phyloP scores from a whole-genome alignment of 106 monocot genomes.

The Allium fistulosum region DNA sequence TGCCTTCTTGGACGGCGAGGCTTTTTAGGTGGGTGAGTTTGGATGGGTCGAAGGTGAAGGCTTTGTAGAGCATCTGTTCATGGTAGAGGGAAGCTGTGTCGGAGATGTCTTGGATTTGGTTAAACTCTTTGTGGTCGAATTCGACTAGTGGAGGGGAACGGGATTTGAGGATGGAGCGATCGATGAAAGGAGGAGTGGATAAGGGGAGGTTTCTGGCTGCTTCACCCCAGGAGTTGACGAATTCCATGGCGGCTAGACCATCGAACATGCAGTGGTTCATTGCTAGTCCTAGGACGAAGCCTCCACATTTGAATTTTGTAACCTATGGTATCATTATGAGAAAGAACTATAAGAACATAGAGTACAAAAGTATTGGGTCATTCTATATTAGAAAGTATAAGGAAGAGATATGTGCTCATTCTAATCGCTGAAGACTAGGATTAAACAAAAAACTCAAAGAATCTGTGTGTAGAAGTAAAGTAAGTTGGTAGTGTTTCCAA shows the following conservation, averaged over 20 bases:
- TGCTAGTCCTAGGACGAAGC: slow-evolving; percentile 61
- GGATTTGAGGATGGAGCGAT: slow-evolving; percentile 41
- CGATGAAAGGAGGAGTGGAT: slow-evolving; percentile 44
- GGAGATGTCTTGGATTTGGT: slow-evolving; percentile 49
- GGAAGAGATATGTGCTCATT: too few relatives aligned
- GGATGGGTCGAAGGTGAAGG: slow-evolving; percentile 53
- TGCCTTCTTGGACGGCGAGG: slow-evolving; percentile 21
- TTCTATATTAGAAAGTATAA: too few relatives aligned
- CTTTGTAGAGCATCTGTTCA: slow-evolving; percentile 48
- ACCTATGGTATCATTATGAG: slow-evolving; percentile 26
- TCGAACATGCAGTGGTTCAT: slow-evolving; percentile 98
- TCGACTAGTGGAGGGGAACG: slow-evolving; percentile 37
- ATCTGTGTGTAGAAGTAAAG: too few relatives aligned
- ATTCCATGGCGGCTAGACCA: slow-evolving; percentile 76
- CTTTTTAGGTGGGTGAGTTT: slow-evolving; percentile 31
- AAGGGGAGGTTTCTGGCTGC: slow-evolving; percentile 49
- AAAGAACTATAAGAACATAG: too few relatives aligned
- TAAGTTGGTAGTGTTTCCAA: too few relatives aligned
- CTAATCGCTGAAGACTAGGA: too few relatives aligned
- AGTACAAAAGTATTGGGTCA: too few relatives aligned
- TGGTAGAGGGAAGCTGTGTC: slow-evolving; percentile 31
- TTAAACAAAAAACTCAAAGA: too few relatives aligned
- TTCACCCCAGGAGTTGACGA: slow-evolving; percentile 82
- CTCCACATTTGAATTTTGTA: slow-evolving; percentile 75
- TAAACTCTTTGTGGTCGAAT: slow-evolving; percentile 57